Base-by-base conservation (phyloP, 768 basidiomycete genomes). In the Chalciporus chontae region DNA sequence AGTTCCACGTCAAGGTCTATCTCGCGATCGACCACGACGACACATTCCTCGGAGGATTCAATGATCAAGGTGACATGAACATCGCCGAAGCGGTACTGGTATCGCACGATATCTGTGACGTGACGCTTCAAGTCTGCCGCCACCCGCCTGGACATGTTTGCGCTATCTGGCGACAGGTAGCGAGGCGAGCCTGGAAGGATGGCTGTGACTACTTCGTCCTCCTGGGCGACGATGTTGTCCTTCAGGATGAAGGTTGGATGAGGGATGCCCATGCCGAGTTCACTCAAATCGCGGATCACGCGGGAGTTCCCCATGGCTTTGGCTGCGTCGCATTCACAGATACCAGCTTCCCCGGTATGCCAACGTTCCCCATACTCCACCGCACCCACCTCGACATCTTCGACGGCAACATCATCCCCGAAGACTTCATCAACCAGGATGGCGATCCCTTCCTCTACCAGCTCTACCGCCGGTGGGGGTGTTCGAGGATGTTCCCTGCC, bases 251-350 rank as follows among this genome's bases (percentile, higher is more conserved):
- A 50, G 73, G 73, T 9, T 84, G 82, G 83, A 74, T 80, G 69
- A 56, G 73, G 8, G 58, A 70, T 1, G 65, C 70, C 5, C 72
- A 76, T 27, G 41, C 43, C 8, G 66, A 67, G 9, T 84, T 82
- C 56, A 36, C 45, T 11, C 38, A 57, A 3, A 54, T 80, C 9
- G 54, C 76, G 1, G 21, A 51, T 11, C 46, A 52, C 11, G 55
- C 65, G 5, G 52, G 57, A 2, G 63, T 69, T 0, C 77, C 75
- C 5, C 55, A 63, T 5, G 81, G 81, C 5, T 72, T 82, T 42
- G 82, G 79, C 9, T 81, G 80, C 36, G 73, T 83, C 2, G 75
- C 79, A 0, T 81, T 84, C 63, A 79, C 73, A 6, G 79, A 82
- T 53, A 66, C 60, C 15, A 68, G 72, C 8, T 83, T 81, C 55